Base-by-base conservation (phyloP, 441 rosid genomes). In the Adansonia rubrostipa region DNA sequence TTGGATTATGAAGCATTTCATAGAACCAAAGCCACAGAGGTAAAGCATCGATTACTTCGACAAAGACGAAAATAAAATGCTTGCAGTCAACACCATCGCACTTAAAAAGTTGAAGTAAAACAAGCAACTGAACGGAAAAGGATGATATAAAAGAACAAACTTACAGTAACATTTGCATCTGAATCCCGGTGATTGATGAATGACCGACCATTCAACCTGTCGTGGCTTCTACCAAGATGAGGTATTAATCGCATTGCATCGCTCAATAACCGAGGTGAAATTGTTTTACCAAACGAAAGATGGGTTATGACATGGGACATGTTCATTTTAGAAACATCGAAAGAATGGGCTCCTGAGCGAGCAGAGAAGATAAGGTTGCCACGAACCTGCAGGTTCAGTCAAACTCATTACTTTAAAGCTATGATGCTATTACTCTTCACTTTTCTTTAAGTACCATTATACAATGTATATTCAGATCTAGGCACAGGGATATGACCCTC, bases 131-230 rank as follows among this genome's bases (percentile, higher is more conserved):
- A 75, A 78, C 10, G 58, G 57, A 53, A 36, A 71, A 78, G 53
- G 76, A 78, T 62, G 68, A 14, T 19, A 56, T 54, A 20, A 85
- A 67, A 44, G 28, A 44, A 36, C 9, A 54, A 80, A 89, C 98
- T 91, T 89, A 97, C 99, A 56, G 99, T 97, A 73, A 97, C 99
- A 89, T 95, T 95, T 68, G 98, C 96, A 72, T 93, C 98, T 64
- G 89, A 71, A 45, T 88, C 95, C 42, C 73, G 93, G 45, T 90
- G 87, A 85, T 92, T 94, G 65, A 95, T 89, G 87, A 94, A 94
- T 80, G 90, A 84, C 28, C 89, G 89, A 57, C 91, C 99, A 78
- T 89, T 90, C 70, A 96, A 86, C 86, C 88, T 91, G 85, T 92
- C 97, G 70, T 96, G 95, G 88, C 96, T 94, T 64, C 81, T 77